Percentiles rank a stretch among this genome's conserved stretches.
Conservation (phyloP, 2,329 filamentous ascomycete genomes). For the Corinectria fuckeliana region DNA sequence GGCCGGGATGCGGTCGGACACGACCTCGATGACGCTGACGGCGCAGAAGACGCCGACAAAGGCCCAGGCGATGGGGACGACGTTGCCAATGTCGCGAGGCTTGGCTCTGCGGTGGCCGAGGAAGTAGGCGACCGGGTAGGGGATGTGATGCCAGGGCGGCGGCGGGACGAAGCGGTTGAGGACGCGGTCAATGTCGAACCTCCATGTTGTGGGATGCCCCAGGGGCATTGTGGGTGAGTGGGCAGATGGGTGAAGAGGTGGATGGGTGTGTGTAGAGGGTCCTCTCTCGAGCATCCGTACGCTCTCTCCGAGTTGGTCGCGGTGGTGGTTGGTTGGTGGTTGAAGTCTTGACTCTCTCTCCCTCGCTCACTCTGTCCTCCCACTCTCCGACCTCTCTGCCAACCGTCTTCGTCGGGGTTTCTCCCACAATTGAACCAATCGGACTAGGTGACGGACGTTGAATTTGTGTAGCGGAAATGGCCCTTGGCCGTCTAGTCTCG, state of each 20-base stretch:
- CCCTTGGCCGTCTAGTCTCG: conserved; percentile 6
- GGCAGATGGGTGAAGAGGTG: neutral
- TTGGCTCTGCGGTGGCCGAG: conserved; percentile 64
- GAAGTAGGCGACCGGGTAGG: conserved; percentile 70
- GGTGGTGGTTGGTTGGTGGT: neutral
- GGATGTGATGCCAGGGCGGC: conserved; percentile 69
- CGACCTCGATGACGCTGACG: conserved; percentile 64
- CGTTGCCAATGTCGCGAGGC: conserved; percentile 56
- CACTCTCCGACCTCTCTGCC: neutral
- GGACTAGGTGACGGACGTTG: conserved; percentile 1
- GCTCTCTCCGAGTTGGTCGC: neutral
- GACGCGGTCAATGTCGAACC: conserved; percentile 79
- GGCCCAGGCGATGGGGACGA: conserved; percentile 67
- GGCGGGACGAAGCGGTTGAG: conserved; percentile 74
- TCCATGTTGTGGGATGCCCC: conserved; percentile 44
- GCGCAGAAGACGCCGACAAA: conserved; percentile 69
- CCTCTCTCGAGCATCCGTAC: too few relatives aligned
- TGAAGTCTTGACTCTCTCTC: neutral
- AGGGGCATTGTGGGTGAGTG: conserved; percentile 18
- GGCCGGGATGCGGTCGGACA: conserved; percentile 59
- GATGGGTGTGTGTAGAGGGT: neutral
- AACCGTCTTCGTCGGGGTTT: neutral
- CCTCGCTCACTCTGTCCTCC: neutral
- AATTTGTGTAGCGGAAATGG: conserved; percentile 2
- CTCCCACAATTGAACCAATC: neutral